phyloP scores from a whole-genome alignment of 129 eudicot species.

The Lactuca sativa region DNA sequence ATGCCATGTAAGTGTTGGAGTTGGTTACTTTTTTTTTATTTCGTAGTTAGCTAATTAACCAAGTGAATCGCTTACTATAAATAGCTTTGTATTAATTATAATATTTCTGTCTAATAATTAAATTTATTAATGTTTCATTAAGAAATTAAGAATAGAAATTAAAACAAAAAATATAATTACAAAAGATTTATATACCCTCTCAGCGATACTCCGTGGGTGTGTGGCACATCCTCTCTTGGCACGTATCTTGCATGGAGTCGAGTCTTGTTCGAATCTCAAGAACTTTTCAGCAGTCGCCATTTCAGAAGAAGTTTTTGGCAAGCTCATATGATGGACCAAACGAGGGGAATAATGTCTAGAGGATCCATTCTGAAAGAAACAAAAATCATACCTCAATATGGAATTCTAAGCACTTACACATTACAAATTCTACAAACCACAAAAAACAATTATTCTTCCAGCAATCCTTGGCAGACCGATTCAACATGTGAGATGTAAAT shows the following conservation, averaged over 20 bases:
- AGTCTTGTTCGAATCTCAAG: constrained; percentile 62
- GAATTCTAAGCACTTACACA: not conserved
- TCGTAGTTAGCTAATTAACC: too few species aligned
- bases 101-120: too few species aligned
- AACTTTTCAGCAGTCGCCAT: constrained; percentile 51
- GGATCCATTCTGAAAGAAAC: constrained; percentile 46
- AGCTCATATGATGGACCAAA: constrained; percentile 79
- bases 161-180: too few species aligned
- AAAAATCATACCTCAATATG: constrained; percentile 3
- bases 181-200: constrained; percentile 53
- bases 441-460: not conserved
- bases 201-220: constrained; percentile 96
- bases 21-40: too few species aligned
- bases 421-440: too few species aligned
- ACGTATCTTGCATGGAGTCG: constrained; percentile 59
- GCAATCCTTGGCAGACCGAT: not conserved
- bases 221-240: constrained; percentile 96
- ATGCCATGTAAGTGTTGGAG: too few species aligned
- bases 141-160: too few species aligned
- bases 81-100: too few species aligned
- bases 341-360: constrained; percentile 39
- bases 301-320: constrained; percentile 68
- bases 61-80: too few species aligned
- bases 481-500: not conserved
- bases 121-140: too few species aligned